phyloP scores from a whole-genome alignment of 768 basidiomycete genomes.

The Rhizopogon roseolus region DNA sequence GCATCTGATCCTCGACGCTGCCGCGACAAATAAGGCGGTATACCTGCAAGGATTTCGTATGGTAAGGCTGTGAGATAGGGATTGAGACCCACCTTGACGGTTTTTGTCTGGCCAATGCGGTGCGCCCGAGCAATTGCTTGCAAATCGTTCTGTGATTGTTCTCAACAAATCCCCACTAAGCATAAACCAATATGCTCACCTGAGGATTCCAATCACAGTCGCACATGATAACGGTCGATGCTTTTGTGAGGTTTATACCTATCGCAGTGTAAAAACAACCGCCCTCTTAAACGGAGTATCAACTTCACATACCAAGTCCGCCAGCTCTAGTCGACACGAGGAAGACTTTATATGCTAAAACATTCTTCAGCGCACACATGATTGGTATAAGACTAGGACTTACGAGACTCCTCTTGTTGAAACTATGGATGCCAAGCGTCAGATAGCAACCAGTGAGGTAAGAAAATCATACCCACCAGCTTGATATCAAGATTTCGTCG shows the following conservation, averaged over 20 bases:
- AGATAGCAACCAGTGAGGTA: neutral
- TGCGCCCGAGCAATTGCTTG: slow-evolving; percentile 86
- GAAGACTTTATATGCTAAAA: slow-evolving; percentile 58
- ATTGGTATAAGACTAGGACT: neutral
- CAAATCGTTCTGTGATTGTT: slow-evolving; percentile 54
- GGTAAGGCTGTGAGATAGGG: neutral
- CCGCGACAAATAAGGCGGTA: slow-evolving; percentile 66
- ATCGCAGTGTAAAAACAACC: slow-evolving; percentile 16
- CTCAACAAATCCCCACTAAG: slow-evolving; percentile 3
- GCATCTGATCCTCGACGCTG: slow-evolving; percentile 74
- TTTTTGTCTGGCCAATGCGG: slow-evolving; percentile 72
- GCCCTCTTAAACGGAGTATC: neutral
- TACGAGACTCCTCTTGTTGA: slow-evolving; percentile 54
- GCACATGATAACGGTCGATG: slow-evolving; percentile 76
- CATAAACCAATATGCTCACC: slow-evolving; percentile 17
- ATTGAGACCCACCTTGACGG: slow-evolving; percentile 46
- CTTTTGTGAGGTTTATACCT: slow-evolving; percentile 83
- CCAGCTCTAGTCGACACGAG: slow-evolving; percentile 70
- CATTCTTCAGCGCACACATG: slow-evolving; percentile 1
- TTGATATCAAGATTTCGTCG: slow-evolving; percentile 55
- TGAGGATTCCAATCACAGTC: slow-evolving; percentile 66
- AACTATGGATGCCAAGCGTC: slow-evolving; percentile 31
- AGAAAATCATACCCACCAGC: slow-evolving; percentile 32
- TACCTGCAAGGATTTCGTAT: neutral
- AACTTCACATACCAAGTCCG: slow-evolving; percentile 46